Evolutionary conservation across 1,139 yeast species (phyloP).

Genomic region (Casaregolazyma suthepensis): DNA sequence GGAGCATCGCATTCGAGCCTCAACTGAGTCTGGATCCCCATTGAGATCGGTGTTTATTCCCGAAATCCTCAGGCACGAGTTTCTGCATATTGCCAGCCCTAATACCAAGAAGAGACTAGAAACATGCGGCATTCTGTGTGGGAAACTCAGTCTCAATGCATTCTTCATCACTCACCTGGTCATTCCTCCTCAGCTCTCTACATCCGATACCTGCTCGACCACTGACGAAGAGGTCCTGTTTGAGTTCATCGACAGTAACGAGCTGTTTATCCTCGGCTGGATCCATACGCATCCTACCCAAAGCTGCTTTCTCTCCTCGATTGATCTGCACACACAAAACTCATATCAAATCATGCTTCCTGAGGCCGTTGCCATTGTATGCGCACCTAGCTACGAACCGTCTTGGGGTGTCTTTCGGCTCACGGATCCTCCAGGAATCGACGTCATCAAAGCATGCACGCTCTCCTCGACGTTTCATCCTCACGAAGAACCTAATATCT

Average conservation of each 20-base stretch:
- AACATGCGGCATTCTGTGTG: conserved; percentile 60
- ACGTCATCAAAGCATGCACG: conserved; percentile 44
- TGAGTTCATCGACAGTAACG: conserved; percentile 46
- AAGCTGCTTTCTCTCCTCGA: conserved; percentile 54
- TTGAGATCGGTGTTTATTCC: conserved; percentile 48
- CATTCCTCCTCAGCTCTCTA: conserved; percentile 54
- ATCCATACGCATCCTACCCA: conserved; percentile 66
- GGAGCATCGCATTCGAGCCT: conserved; percentile 37
- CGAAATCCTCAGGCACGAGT: conserved; percentile 35
- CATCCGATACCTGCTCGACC: conserved; percentile 53
- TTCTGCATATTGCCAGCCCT: conserved; percentile 39
- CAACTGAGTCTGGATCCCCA: conserved; percentile 49
- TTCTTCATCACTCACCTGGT: conserved; percentile 52
- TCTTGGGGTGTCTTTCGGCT: conserved; percentile 50
- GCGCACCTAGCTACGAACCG: conserved; percentile 47
- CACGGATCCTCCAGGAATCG: conserved; percentile 57
- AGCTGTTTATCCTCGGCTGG: conserved; percentile 58
- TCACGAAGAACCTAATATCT: conserved; percentile 44
- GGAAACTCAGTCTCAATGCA: conserved; percentile 49
- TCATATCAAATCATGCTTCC: conserved; percentile 63
- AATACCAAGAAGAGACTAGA: conserved; percentile 49
- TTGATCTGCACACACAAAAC: conserved; percentile 58
- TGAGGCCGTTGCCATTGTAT: conserved; percentile 58
- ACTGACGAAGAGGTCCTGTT: conserved; percentile 50
- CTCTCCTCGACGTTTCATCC: conserved; percentile 48